Base-by-base conservation (phyloP, 1,284 basidiomycete genomes). In the Taiwanofungus camphoratus region DNA sequence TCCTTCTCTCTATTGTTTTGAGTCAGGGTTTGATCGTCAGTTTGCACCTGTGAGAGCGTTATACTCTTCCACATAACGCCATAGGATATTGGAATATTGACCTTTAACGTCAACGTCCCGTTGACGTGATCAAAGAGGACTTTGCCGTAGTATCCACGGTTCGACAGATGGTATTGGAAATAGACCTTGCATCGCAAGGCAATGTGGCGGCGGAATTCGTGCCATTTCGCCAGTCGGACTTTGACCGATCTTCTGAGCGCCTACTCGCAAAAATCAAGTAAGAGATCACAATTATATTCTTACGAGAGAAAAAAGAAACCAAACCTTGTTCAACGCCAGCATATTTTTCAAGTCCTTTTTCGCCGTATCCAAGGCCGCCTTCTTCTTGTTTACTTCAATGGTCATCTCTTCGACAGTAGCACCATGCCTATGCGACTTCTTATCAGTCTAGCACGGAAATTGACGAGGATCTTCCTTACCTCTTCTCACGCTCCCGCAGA, bases 121-220 rank as follows among this genome's bases (percentile, higher is more conserved):
- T 68, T 63, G 12, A 73, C 66, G 59, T 99, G 95, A 58, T 96
- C 81, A 59, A 99, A 96, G 9, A 87, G 55, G 20, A 88, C 81
- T 57, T 86, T 86, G 38, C 91, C 90, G 49, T 78, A 87, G 66
- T 91, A 92, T 9, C 88, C 89, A 52, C 96, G 88, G 47, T 85
- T 79, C 18, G 80, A 79, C 15, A 97, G 79, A 61, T 95, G 83
- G 56, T 76, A 79, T 16, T 80, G 74, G 69, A 98, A 98, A 34
- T 84, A 79, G 36, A 82, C 68, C 56, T 88, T 90, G 63, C 91
- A 92, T 5, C 92, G 82, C 19, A 91, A 69, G 8, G 92, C 84
- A 49, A 93, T 92, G 54, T 88, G 84, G 7, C 79, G 73, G 40
- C 94, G 81, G 70, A 96, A 94, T 41, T 86, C 79, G 45, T 86